Percentiles rank a stretch among this genome's conserved stretches.
Conservation (phyloP, 2,329 filamentous ascomycete species). For the Sarocladiaceae sp. region DNA sequence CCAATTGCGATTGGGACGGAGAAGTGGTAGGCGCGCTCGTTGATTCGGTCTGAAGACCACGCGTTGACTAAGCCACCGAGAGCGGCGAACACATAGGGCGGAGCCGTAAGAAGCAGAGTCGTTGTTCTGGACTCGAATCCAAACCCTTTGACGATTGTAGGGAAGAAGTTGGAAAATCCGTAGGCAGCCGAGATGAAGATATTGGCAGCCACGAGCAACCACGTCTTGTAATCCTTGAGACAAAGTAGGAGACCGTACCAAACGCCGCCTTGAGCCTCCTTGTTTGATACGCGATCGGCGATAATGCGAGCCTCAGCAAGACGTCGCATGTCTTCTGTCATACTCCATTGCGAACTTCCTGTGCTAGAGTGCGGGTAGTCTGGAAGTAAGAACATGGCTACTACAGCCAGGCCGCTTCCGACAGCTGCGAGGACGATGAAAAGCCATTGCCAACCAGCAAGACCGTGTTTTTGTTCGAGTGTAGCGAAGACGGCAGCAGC, state of each 20-base stretch:
- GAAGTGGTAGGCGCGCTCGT: slow-evolving; percentile 15
- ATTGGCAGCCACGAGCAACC: background rate
- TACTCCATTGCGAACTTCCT: slow-evolving; percentile 13
- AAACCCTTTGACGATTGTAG: slow-evolving; percentile 24
- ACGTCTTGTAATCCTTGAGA: background rate
- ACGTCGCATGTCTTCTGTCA: slow-evolving; percentile 12
- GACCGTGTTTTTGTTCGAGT: slow-evolving; percentile 28
- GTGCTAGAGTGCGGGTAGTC: slow-evolving; percentile 14
- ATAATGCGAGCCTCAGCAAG: slow-evolving; percentile 15
- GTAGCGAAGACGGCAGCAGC: slow-evolving; percentile 51
- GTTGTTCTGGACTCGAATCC: slow-evolving; percentile 21
- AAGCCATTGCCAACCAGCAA: slow-evolving; percentile 42
- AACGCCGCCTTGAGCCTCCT: background rate
- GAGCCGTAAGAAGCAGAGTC: slow-evolving; percentile 24
- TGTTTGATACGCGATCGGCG: slow-evolving; percentile 17
- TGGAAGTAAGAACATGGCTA: slow-evolving; percentile 15
- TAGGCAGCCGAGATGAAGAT: slow-evolving; percentile 11
- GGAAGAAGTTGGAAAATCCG: slow-evolving; percentile 26
- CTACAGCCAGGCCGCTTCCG: slow-evolving; percentile 34
- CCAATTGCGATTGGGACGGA: slow-evolving; percentile 13
- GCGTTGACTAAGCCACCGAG: slow-evolving; percentile 23
- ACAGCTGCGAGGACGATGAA: slow-evolving; percentile 46
- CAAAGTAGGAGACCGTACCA: slow-evolving; percentile 14
- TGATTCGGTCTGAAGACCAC: slow-evolving; percentile 23
- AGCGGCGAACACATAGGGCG: slow-evolving; percentile 23